These are phyloP conservation scores for Apiospora aurea DNA, from an alignment of 2,329 filamentous ascomycete species.

Conservation along the genomic window DNA sequence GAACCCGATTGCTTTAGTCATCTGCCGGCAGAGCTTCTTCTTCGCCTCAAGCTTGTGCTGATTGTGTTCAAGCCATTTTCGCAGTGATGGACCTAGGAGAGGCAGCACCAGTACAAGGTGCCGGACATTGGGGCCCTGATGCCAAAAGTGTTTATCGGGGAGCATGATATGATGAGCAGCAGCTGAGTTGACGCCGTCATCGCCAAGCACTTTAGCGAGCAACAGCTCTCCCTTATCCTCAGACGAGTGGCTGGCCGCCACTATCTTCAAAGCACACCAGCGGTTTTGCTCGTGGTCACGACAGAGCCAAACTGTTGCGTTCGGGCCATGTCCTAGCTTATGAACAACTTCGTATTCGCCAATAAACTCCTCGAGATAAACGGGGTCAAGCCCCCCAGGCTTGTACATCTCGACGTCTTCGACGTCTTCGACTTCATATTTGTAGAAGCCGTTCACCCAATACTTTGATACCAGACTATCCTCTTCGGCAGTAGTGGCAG, in stretches of 20 bases:
- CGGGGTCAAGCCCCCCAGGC: conserved; percentile 26
- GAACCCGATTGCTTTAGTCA: neutral
- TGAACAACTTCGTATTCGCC: conserved; percentile 28
- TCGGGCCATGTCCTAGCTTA: conserved; percentile 30
- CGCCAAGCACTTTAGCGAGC: conserved; percentile 1
- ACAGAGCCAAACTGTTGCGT: conserved; percentile 33
- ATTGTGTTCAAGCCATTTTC: neutral
- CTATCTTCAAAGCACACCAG: conserved; percentile 32
- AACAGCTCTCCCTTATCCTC: conserved; percentile 26
- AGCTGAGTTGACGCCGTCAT: neutral
- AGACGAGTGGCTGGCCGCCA: conserved; percentile 24
- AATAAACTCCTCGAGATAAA: conserved; percentile 19
- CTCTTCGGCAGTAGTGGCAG: neutral
- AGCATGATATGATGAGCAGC: conserved; percentile 27
- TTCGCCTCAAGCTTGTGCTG: neutral
- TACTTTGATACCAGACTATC: neutral
- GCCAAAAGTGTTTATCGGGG: conserved; percentile 28
- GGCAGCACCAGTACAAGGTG: conserved; percentile 29
- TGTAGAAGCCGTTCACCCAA: neutral
- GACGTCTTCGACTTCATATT: conserved; percentile 24
- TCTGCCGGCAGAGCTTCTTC: conserved; percentile 20
- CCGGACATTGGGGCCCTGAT: conserved; percentile 29
- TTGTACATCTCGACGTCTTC: conserved; percentile 29
- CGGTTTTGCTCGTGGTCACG: conserved; percentile 27
- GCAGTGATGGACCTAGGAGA: conserved; percentile 5